Evolutionary conservation across 371 early-diverging fungal species (phyloP), one percentile per base, ranked within the genome.

Genomic region (Batkoa obscura): DNA sequence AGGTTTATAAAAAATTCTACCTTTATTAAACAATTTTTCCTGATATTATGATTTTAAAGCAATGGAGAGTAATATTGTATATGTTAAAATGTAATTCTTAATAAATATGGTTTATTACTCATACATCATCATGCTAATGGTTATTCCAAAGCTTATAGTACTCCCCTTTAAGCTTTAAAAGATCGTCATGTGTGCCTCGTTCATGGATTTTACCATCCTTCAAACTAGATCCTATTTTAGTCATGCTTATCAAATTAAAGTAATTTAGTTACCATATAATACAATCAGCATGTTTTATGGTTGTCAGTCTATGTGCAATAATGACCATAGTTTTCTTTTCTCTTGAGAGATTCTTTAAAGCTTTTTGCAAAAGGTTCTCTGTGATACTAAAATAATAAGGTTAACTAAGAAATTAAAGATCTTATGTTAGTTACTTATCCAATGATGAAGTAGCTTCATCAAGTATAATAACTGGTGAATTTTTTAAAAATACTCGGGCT

Each of bases 251-350:
- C 23, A 23, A 23, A 23, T 23, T 23, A 23, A 23, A 23, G 23
- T 23, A 23, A 23, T 23, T 23, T 23, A 23, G 23, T 23, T 23
- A 23, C 23, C 23, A 23, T 23, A 23, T 23, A 15, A 45, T 45
- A 13, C 12, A 23, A 15, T 45, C 45, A 5, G 23, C 15, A 13
- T 45, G 13, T 15, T 45, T 45, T 5, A 88, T 81, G 0, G 88
- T 88, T 5, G 82, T 79, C 41, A 96, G 68, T 33, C 96, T 81
- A 66, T 95, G 96, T 1, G 96, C 94, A 66, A 99, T 88, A 30
- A 90, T 78, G 9, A 99, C 69, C 1, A 94, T 93, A 4, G 97
- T 94, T 55, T 94, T 72, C 60, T 5, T 23, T 45, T 15, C 84
- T 74, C 43, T 76, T 69, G n/a, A 88, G 78, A 68, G 79, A 75